These are phyloP conservation scores for Neurospora sp. DNA, from an alignment of 2,329 filamentous ascomycete genomes.

Conservation along the genomic window DNA sequence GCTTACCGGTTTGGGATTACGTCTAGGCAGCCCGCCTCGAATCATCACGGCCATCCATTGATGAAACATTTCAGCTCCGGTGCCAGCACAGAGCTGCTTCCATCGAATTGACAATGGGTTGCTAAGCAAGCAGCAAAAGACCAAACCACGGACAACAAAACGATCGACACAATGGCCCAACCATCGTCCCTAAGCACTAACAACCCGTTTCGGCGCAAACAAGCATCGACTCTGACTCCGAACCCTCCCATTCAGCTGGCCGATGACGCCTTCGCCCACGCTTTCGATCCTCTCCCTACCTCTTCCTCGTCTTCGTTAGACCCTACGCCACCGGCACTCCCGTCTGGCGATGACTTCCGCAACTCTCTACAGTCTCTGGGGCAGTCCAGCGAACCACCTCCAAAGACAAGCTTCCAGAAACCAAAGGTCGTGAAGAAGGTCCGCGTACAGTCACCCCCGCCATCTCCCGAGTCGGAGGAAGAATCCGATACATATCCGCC, in stretches of 20 bases:
- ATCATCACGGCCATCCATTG: neutral
- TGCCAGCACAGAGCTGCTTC: neutral
- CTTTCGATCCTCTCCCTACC: neutral
- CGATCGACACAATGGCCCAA: constrained; percentile 24
- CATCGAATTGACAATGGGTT: constrained; percentile 8
- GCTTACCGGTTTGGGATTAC: neutral
- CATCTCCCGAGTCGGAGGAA: constrained; percentile 43
- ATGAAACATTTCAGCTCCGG: neutral
- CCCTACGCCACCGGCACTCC: constrained; percentile 17
- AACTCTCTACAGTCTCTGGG: constrained; percentile 21
- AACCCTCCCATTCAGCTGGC: constrained; percentile 3
- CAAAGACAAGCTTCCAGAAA: constrained; percentile 27
- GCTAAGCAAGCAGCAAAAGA: neutral
- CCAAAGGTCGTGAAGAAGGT: constrained; percentile 56
- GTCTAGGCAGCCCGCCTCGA: neutral
- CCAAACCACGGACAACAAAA: constrained; percentile 1
- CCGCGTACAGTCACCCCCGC: constrained; percentile 54
- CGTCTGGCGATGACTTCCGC: constrained; percentile 22
- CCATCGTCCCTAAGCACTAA: constrained; percentile 29
- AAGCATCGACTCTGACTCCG: constrained; percentile 13
- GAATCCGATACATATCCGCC: constrained; percentile 22
- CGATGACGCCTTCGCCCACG: constrained; percentile 10
- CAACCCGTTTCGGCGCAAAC: constrained; percentile 44
- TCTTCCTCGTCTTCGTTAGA: neutral
- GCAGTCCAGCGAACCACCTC: constrained; percentile 24